phyloP scores from a whole-genome alignment of 1,139 yeast genomes.

The Arxiozyma telluris region DNA sequence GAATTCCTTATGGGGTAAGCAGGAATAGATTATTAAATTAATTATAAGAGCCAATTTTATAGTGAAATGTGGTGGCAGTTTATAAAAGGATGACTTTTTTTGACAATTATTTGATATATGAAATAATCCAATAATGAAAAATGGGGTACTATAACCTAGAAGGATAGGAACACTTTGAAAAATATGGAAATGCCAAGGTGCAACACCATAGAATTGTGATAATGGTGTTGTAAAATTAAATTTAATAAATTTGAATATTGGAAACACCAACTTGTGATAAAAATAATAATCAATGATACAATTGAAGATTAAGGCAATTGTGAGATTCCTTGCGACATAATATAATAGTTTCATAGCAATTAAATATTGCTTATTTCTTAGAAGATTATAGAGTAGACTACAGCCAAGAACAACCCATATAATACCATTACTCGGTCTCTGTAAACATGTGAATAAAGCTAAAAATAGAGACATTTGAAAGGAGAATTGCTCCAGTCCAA shows the following conservation, averaged over 20 bases:
- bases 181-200: conserved; percentile 81
- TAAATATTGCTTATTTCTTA: conserved; percentile 7
- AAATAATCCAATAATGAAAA: conserved; percentile 39
- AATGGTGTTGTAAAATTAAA: conserved; percentile 69
- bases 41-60: conserved; percentile 30
- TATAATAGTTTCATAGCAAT: conserved; percentile 14
- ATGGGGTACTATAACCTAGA: conserved; percentile 58
- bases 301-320: conserved; percentile 31
- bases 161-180: conserved; percentile 75
- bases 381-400: conserved; percentile 26
- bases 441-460: conserved; percentile 52
- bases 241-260: conserved; percentile 58
- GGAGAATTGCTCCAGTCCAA: conserved; percentile 15
- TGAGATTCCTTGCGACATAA: conserved; percentile 16
- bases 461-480: conserved; percentile 30
- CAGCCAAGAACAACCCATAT: conserved; percentile 63
- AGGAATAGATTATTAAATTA: conserved; percentile 50
- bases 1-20: conserved; percentile 77
- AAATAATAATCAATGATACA: conserved; percentile 47
- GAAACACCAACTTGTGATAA: conserved; percentile 52
- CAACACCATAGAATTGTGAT: conserved; percentile 75
- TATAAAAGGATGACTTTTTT: neutral
- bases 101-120: conserved; percentile 3
- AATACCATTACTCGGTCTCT: conserved; percentile 76
- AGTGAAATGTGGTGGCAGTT: neutral